A percentile compares a stretch with the other conserved stretches of the same genome.
phyloP scores from a whole-genome alignment of 2,329 filamentous ascomycete genomes.

The Exserohilum rostratum region DNA sequence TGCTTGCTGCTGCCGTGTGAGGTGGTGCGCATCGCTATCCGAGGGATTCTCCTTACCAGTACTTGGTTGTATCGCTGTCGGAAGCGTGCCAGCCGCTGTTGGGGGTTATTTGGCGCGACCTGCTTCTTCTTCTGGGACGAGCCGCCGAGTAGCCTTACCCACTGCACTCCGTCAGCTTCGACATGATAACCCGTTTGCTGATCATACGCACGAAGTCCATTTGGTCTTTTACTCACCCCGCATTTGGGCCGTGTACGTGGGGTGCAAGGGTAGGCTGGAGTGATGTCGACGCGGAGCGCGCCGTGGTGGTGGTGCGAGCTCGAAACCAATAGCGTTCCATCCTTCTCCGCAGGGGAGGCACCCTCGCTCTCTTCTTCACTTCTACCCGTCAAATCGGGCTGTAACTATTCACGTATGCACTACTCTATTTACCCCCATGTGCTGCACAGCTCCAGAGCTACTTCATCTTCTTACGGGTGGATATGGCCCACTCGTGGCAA shows the following conservation, averaged over 20 bases:
- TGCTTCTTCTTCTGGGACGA: constrained; percentile 59
- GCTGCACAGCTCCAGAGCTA: background rate
- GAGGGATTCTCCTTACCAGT: constrained; percentile 49
- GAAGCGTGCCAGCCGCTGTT: constrained; percentile 66
- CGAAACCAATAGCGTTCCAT: constrained; percentile 18
- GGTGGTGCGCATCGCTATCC: background rate
- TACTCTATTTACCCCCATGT: background rate
- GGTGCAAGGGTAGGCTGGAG: constrained; percentile 22
- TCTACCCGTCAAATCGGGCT: background rate
- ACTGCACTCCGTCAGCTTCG: constrained; percentile 50
- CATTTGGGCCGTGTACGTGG: constrained; percentile 30
- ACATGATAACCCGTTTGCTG: background rate
- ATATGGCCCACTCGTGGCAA: background rate
- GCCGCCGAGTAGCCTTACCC: constrained; percentile 67
- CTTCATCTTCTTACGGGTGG: background rate
- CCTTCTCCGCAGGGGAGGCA: constrained; percentile 10
- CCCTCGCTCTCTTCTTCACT: background rate
- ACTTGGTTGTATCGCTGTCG: constrained; percentile 66
- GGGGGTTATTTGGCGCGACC: constrained; percentile 59
- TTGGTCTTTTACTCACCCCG: constrained; percentile 29
- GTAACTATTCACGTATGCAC: background rate
- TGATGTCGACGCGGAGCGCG: constrained; percentile 22
- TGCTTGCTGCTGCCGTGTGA: constrained; percentile 57
- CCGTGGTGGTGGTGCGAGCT: constrained; percentile 16
- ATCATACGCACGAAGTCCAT: constrained; percentile 35